Conservation (phyloP, 2,329 filamentous ascomycete species). For the Aspergillus persii region DNA sequence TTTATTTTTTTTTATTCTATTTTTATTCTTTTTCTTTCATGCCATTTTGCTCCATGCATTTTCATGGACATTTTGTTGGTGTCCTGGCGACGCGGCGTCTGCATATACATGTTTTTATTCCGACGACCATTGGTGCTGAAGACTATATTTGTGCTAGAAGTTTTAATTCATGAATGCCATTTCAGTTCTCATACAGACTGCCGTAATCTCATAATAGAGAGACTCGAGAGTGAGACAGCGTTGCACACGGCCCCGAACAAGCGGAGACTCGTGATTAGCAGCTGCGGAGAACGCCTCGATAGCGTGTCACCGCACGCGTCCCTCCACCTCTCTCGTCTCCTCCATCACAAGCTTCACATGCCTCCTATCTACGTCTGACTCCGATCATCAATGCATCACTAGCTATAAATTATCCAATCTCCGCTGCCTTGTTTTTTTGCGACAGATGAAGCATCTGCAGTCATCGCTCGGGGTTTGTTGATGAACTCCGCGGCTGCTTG, state of each 20-base stretch:
- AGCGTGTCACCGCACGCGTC: slow-evolving; percentile 16
- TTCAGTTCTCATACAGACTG: neutral
- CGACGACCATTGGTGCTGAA: neutral
- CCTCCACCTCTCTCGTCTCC: neutral
- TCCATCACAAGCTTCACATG: neutral
- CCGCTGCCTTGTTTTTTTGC: neutral
- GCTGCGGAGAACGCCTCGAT: slow-evolving; percentile 8
- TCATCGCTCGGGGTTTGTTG: neutral
- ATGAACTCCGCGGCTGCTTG: neutral
- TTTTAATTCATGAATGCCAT: neutral
- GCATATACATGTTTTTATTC: neutral
- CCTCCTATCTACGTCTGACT: neutral
- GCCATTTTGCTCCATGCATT: neutral
- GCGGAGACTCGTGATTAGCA: neutral
- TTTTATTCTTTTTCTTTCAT: neutral
- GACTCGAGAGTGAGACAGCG: neutral
- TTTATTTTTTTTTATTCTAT: neutral
- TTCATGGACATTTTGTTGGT: neutral
- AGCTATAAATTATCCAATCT: neutral
- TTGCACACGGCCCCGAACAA: neutral
- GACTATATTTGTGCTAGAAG: neutral
- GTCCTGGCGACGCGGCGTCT: neutral
- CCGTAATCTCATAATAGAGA: too few species aligned
- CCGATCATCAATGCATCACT: neutral
- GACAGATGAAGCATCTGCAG: neutral